phyloP scores from a whole-genome alignment of 2,329 filamentous ascomycete species.

The Blastomyces silverae region DNA sequence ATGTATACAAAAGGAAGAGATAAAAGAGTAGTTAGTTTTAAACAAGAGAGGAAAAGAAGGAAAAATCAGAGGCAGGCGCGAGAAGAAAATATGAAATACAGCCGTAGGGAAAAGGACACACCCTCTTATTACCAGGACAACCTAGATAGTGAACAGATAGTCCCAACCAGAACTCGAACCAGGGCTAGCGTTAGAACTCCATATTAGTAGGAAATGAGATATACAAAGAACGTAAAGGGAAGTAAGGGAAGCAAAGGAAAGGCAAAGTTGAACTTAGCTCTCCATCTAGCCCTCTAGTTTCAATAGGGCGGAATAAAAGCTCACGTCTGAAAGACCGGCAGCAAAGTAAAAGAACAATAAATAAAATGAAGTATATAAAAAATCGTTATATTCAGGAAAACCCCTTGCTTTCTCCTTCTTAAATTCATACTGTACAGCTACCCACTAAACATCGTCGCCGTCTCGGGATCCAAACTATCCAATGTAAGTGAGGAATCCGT shows the following conservation, averaged over 20 bases:
- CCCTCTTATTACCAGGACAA: neutral
- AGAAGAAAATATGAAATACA: neutral
- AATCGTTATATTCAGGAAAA: neutral
- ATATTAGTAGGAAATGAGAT: neutral
- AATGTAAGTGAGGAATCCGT: constrained; percentile 26
- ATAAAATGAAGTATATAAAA: neutral
- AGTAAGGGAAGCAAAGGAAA: too few relatives aligned
- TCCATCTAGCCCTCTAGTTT: too few relatives aligned
- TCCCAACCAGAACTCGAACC: neutral
- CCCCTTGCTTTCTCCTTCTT: neutral
- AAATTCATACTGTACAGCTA: constrained; percentile 2
- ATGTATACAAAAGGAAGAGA: neutral
- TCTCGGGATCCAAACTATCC: constrained; percentile 26
- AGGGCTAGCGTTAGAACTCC: neutral
- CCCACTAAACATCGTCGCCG: constrained; percentile 20
- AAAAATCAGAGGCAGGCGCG: too few relatives aligned
- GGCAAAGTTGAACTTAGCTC: too few relatives aligned
- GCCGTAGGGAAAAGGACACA: neutral
- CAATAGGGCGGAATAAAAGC: too few relatives aligned
- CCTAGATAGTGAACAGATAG: neutral
- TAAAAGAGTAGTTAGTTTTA: neutral
- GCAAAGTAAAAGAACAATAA: neutral
- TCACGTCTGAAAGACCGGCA: neutral
- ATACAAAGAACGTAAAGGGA: neutral
- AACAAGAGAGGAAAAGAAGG: neutral